A percentile compares a stretch with the other conserved stretches of the same genome.
Conservation (phyloP, 345 rosid genomes). For the Sonneratia caseolaris region DNA sequence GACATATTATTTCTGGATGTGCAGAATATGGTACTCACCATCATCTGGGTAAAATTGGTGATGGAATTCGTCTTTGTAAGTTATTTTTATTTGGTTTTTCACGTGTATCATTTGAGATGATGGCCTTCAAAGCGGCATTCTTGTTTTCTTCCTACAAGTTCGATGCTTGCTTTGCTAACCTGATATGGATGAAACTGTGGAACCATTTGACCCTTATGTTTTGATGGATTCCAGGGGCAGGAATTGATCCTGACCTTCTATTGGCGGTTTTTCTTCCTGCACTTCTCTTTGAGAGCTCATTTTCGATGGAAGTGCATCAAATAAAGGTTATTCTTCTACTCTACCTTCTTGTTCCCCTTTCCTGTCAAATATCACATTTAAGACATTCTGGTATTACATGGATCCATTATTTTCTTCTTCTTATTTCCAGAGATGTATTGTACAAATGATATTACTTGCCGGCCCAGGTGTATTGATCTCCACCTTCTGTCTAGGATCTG, state of each 20-base stretch:
- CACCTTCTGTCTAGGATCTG: slow-evolving; percentile 63
- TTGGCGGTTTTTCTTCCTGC: slow-evolving; percentile 96
- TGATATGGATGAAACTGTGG: background rate
- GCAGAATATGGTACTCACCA: slow-evolving; percentile 83
- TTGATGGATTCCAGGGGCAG: slow-evolving; percentile 50
- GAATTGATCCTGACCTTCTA: slow-evolving; percentile 70
- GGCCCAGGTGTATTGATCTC: slow-evolving; percentile 94
- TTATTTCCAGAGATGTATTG: slow-evolving; percentile 59
- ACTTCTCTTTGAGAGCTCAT: slow-evolving; percentile 91
- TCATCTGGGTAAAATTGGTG: slow-evolving; percentile 64
- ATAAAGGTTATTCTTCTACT: slow-evolving; percentile 49
- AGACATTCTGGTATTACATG: background rate
- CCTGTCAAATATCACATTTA: background rate
- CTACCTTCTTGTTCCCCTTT: background rate
- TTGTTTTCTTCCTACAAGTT: background rate
- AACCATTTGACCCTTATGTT: background rate
- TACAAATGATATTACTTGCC: slow-evolving; percentile 89
- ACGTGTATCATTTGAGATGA: background rate
- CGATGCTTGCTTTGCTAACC: background rate
- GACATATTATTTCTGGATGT: background rate
- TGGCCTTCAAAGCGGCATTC: background rate
- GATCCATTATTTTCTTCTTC: background rate
- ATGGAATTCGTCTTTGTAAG: slow-evolving; percentile 92
- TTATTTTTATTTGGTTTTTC: slow-evolving; percentile 4
- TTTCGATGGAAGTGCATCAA: slow-evolving; percentile 90